phyloP scores from a whole-genome alignment of 1,284 basidiomycete genomes.

The Paramarasmius palmivorus region DNA sequence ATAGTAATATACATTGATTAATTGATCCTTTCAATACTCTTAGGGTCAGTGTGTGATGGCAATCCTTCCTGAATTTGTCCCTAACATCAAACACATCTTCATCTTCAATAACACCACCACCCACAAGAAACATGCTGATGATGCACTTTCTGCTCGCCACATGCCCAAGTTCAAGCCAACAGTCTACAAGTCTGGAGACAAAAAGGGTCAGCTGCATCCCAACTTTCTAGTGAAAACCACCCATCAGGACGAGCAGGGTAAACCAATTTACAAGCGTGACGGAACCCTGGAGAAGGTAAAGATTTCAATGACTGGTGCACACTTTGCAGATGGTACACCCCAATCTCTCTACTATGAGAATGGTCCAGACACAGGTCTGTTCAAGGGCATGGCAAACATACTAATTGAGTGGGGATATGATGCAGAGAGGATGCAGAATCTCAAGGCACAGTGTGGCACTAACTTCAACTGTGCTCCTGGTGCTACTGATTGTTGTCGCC shows the following conservation, averaged over 20 bases:
- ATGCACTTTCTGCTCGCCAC: conserved; percentile 27
- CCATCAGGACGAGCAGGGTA: neutral
- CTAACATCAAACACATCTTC: conserved; percentile 26
- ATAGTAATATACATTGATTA: too few species aligned
- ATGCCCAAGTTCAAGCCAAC: conserved; percentile 21
- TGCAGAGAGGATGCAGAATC: neutral
- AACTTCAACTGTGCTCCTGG: conserved; percentile 16
- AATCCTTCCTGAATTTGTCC: conserved; percentile 21
- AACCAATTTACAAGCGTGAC: conserved; percentile 2
- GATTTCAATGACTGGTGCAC: conserved; percentile 16
- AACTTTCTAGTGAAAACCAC: conserved; percentile 4
- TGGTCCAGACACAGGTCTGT: conserved; percentile 17
- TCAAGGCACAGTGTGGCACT: neutral
- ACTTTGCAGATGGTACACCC: conserved; percentile 16
- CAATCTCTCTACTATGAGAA: conserved; percentile 23
- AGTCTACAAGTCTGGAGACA: conserved; percentile 16
- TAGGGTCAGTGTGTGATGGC: too few species aligned
- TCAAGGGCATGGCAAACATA: conserved; percentile 28
- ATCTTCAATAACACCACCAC: conserved; percentile 37
- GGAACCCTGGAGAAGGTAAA: conserved; percentile 7
- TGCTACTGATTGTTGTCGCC: conserved; percentile 16
- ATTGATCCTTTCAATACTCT: too few species aligned
- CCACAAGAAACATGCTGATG: conserved; percentile 30
- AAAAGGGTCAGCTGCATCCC: neutral
- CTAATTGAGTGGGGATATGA: conserved; percentile 18